These are phyloP conservation scores for Sarcodon sp. DNA, from an alignment of 768 basidiomycete species.

Conservation along the genomic window DNA sequence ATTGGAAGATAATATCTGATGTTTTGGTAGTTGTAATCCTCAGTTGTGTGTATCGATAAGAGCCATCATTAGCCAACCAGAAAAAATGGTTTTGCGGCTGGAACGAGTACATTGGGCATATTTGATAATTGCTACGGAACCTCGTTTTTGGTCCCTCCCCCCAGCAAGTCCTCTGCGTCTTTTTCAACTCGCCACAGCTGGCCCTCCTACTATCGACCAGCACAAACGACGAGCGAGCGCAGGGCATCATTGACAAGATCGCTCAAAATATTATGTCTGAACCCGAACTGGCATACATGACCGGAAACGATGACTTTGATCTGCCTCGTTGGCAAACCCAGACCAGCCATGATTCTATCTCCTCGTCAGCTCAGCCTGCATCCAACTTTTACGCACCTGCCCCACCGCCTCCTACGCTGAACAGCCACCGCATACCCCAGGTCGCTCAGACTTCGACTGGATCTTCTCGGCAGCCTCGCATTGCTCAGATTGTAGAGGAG, in stretches of 20 bases:
- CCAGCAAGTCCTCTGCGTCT: slow-evolving; percentile 6
- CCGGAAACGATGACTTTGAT: slow-evolving; percentile 76
- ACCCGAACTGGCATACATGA: slow-evolving; percentile 64
- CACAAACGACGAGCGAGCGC: not conserved
- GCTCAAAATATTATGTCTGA: slow-evolving; percentile 38
- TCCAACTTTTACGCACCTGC: slow-evolving; percentile 37
- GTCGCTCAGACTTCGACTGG: slow-evolving; percentile 33
- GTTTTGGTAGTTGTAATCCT: not conserved
- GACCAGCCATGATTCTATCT: slow-evolving; percentile 28
- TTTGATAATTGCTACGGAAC: slow-evolving; percentile 5
- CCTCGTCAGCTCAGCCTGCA: slow-evolving; percentile 38
- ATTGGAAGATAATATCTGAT: slow-evolving; percentile 10
- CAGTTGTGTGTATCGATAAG: not conserved
- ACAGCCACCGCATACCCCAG: slow-evolving; percentile 31
- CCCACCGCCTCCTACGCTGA: slow-evolving; percentile 39
- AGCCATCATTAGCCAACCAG: not conserved
- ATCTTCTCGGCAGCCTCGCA: slow-evolving; percentile 42
- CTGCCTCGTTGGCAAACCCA: slow-evolving; percentile 44
- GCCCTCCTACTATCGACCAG: not conserved
- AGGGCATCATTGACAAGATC: slow-evolving; percentile 1
- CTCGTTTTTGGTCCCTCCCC: slow-evolving; percentile 3
- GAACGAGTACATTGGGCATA: slow-evolving; percentile 5
- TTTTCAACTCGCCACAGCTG: slow-evolving; percentile 9
- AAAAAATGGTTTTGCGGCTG: not conserved
- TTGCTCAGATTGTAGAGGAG: slow-evolving; percentile 55